Evolutionary conservation across 768 basidiomycete species (phyloP), one percentile per base, ranked within the genome.

Genomic region (Glaciozyma martinii): DNA sequence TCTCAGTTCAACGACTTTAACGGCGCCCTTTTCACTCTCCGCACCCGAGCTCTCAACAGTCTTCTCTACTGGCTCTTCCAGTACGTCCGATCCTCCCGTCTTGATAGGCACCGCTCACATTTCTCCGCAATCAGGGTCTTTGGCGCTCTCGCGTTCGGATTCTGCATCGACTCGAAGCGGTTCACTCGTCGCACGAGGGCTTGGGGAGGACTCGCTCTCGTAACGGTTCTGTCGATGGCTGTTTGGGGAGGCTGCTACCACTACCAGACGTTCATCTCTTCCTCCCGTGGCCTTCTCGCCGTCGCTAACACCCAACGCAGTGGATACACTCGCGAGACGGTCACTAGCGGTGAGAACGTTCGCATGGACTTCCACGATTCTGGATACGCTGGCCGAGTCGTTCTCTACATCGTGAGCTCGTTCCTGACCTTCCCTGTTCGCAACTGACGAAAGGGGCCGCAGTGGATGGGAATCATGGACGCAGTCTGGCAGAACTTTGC

Each of bases 51-150:
- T 21, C 77, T 90, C 66, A 90, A 90, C 74, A 86, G 85, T 67
- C 77, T 90, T 44, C 78, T 88, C 21, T 91, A 90, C 76, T 90
- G 88, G 88, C 75, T 83, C 6, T 78, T 86, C 0, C 89, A 90
- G n/a, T n/a, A n/a, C n/a, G n/a, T n/a, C n/a, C n/a, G n/a, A n/a
- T n/a, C n/a, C n/a, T n/a, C n/a, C n/a, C n/a, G n/a, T n/a, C n/a
- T n/a, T n/a, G n/a, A n/a, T n/a, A n/a, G n/a, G n/a, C n/a, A n/a
- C n/a, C n/a, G n/a, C n/a, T n/a, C n/a, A n/a, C n/a, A n/a, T n/a
- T n/a, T n/a, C n/a, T n/a, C n/a, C n/a, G n/a, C n/a, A n/a, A n/a
- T n/a, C n/a, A n/a, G n/a, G 74, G 87, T 89, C 64, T 68, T 88
- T 30, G 89, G 89, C 49, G 54, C 64, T 8, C 58, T 53, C 25